Evolutionary conservation across 2,329 filamentous ascomycete species (phyloP), one percentile per base, ranked within the genome.

Genomic region (Dactylonectria macrodidyma): DNA sequence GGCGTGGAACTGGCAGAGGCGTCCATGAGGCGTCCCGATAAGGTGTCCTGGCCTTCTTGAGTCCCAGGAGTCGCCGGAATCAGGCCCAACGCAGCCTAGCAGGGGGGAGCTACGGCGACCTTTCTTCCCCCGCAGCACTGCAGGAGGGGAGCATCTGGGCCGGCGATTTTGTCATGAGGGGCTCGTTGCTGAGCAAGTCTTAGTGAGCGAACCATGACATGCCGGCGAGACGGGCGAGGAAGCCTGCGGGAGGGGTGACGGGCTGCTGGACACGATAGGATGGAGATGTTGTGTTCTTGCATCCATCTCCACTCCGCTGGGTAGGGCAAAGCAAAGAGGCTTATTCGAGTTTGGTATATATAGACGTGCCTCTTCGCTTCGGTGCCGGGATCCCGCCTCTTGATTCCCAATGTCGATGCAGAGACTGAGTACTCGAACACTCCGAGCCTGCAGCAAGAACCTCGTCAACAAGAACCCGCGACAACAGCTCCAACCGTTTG

Each of bases 171-270:
- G 62, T 65, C 57, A 60, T 67, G 67, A 73, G 72, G 67, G 67
- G 71, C 46, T 46, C 34, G 24, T 60, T 74, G 73, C 71, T 75
- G 71, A 75, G 73, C 59, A 73, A 75, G 66, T 65, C 50, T 67
- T 73, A 71, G 72, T 67, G 73, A 75, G 67, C 72, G 57, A 65
- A 36, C 62, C 26, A 10, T 16, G 50, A 52, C 16, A 30, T 30
- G 26, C 26, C 50, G 50, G 50, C 50, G 50, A 52, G 19, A 34
- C 30, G 11, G 24, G 47, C 46, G 47, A 60, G 30, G 48, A 41
- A 47, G 26, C 10, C 8, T 19, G 16, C 34, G 47, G 6, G 48
- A 46, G 30, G 16, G 51, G 51, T 16, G 51, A 62, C 30, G 26
- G 16, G 48, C 48, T 8, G 30, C 11, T 46, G 34, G 51, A 55